Evolutionary conservation across 1,284 basidiomycete species (phyloP).

Genomic region (Leccinum fallax): DNA sequence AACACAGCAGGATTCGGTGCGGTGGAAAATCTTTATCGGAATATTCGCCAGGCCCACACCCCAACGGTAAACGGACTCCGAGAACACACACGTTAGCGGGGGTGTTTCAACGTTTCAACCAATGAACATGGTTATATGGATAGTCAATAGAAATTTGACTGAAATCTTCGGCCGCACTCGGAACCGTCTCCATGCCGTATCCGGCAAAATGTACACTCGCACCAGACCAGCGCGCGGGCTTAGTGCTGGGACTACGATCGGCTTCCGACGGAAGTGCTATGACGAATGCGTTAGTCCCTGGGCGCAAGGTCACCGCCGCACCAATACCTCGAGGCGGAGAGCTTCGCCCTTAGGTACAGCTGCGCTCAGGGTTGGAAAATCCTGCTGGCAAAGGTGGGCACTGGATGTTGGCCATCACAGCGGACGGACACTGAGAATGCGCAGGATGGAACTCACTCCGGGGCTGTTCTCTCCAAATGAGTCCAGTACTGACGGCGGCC

Average conservation of each 20-base stretch:
- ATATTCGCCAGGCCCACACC: constrained; percentile 20
- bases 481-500: constrained; percentile 15
- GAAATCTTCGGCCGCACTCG: constrained; percentile 24
- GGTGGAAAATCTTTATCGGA: constrained; percentile 25
- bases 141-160: constrained; percentile 35
- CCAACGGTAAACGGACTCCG: constrained; percentile 31
- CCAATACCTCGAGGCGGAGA: constrained; percentile 38
- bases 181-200: constrained; percentile 20
- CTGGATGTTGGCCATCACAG: constrained; percentile 14
- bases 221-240: constrained; percentile 25
- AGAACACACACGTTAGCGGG: constrained; percentile 32
- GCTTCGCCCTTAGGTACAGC: constrained; percentile 37
- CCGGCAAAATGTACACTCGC: constrained; percentile 12
- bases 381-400: constrained; percentile 18
- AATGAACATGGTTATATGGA: constrained; percentile 28
- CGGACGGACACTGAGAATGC: constrained; percentile 16
- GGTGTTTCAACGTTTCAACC: constrained; percentile 23
- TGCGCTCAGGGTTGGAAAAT: constrained; percentile 36
- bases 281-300: constrained; percentile 33
- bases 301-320: constrained; percentile 37
- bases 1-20: constrained; percentile 19
- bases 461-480: constrained; percentile 14
- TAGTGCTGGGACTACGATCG: constrained; percentile 28
- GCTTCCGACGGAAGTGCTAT: constrained; percentile 30
- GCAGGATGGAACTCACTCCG: constrained; percentile 10